phyloP scores from a whole-genome alignment of 2,329 filamentous ascomycete species.

The Cladosporium sp. region DNA sequence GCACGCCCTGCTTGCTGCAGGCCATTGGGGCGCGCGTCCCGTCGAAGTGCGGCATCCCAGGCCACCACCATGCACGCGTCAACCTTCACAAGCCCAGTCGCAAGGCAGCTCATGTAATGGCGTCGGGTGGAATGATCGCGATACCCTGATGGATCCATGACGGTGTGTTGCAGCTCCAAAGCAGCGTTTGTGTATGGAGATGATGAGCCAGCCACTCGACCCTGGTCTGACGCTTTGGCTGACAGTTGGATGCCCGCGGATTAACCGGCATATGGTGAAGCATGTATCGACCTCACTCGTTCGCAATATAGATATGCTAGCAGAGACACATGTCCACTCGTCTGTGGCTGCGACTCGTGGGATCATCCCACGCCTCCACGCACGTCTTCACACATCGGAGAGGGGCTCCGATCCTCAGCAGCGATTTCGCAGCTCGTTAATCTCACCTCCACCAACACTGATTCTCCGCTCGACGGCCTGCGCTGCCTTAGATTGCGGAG shows the following conservation, averaged over 20 bases:
- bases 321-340: not conserved
- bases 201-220: not conserved
- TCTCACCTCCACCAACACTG: not conserved
- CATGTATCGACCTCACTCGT: not conserved
- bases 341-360: not conserved
- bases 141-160: not conserved
- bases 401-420: not conserved
- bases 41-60: not conserved
- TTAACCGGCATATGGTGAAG: not conserved
- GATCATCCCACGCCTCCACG: not conserved
- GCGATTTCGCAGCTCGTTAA: not conserved
- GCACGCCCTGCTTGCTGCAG: not conserved
- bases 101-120: not conserved
- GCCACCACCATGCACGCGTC: not conserved
- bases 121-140: not conserved
- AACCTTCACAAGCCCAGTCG: not conserved
- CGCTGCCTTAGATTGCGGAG: not conserved
- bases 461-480: not conserved
- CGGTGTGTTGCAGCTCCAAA: constrained; percentile 1
- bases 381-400: not conserved
- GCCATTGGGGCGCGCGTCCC: not conserved
- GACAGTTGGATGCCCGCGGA: not conserved
- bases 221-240: not conserved
- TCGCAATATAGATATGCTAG: not conserved
- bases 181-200: constrained; percentile 3